Evolutionary conservation across 177 flowering plant species (phyloP).

Genomic region (Vitis hybrid): DNA sequence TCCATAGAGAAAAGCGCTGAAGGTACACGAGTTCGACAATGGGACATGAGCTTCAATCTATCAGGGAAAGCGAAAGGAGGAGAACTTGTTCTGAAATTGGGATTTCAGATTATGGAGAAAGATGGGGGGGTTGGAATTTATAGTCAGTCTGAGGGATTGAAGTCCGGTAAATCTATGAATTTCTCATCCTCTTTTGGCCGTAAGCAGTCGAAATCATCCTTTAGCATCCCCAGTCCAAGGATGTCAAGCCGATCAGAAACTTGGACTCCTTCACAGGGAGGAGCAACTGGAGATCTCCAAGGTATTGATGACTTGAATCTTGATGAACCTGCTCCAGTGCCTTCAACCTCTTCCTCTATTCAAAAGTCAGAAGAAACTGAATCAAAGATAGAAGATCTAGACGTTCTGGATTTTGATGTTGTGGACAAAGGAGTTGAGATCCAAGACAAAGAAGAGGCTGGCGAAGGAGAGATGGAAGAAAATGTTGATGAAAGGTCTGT

Average conservation of each 20-base stretch:
- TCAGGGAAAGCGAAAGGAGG: conserved; percentile 91
- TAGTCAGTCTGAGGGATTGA: conserved; percentile 39
- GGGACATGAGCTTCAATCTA: conserved; percentile 68
- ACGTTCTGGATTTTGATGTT: conserved; percentile 79
- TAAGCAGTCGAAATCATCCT: conserved; percentile 79
- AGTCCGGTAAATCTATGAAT: conserved; percentile 24
- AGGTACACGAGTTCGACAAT: conserved; percentile 71
- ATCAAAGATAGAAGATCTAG: conserved; percentile 48
- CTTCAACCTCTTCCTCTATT: conserved; percentile 27
- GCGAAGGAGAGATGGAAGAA: conserved; percentile 40
- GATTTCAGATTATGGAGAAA: conserved; percentile 90
- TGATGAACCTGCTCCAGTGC: conserved; percentile 61
- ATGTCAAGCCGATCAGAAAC: conserved; percentile 43
- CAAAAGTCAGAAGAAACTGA: conserved; percentile 47
- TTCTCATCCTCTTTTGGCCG: conserved; percentile 51
- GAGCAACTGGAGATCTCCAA: conserved; percentile 35
- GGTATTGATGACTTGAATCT: conserved; percentile 80
- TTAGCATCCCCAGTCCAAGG: conserved; percentile 81
- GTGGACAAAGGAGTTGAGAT: conserved; percentile 91
- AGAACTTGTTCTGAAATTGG: conserved; percentile 72
- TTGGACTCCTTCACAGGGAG: conserved; percentile 55
- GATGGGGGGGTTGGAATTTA: conserved; percentile 77
- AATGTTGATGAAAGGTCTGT: conserved; percentile 35
- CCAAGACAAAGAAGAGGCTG: conserved; percentile 32
- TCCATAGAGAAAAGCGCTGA: conserved; percentile 65